Base-by-base conservation (phyloP, 2,329 filamentous ascomycete genomes). In the Penicillium hordei region DNA sequence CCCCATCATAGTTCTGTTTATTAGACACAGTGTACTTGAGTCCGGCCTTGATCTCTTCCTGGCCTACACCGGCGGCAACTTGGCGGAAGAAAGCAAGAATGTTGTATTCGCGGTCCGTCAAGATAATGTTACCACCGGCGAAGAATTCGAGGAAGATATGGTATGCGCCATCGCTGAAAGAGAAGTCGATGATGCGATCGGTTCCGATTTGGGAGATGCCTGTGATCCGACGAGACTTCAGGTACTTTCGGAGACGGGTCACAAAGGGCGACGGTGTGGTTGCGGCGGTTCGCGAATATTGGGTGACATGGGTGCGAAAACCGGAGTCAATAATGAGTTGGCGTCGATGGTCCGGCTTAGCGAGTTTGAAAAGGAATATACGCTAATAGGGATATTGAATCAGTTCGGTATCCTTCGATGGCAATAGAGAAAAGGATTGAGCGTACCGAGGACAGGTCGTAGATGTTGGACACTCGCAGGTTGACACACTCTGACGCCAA, bases 291-390 rank as follows among this genome's bases (percentile, higher is more conserved):
- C 94, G 89, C 29, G 90, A 86, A 79, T 96, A 99, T 67, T 89
- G 87, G 33, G 94, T 97, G 58, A 97, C 82, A 73, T 99, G 94
- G 75, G 91, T 95, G 71, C 94, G 91, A 76, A 99, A 99, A 31
- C 94, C 94, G 1, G 91, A 94, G 74, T 99, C 94, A 68, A 99
- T 86, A 51, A 99, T 82, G 29, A 99, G 82, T 74, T 97, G 93
- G 72, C 94, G 89, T 75, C 93, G 92, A 65, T 88, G 84, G 70
- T 93, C 88, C 43, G 93, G 91, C 74, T 94, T 96, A 55, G 92
- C 87, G 72, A 99, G 94, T 73, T 97, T 97, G 75, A 99, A 84
- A 27, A 97, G 87, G 71, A 97, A 91, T 70, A 97, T 97, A 72
- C 93, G 92, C 79, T 83, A 42, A 29, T n/a, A 12, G 12, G 4